These are phyloP conservation scores for Malassezia equina DNA, from an alignment of 1,284 basidiomycete species.

Conservation along the genomic window DNA sequence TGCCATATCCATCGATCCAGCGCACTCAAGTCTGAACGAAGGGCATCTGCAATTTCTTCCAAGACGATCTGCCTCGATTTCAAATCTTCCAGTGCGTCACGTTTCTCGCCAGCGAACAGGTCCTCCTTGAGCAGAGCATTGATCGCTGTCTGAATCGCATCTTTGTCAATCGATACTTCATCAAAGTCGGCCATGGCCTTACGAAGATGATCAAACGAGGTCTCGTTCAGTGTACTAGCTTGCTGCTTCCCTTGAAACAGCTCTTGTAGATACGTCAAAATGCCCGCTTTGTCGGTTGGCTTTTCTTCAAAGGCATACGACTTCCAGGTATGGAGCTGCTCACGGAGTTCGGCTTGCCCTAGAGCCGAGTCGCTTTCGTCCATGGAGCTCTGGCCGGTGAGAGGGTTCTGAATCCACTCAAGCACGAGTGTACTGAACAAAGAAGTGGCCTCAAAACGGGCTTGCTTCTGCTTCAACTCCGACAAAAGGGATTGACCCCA, in stretches of 20 bases:
- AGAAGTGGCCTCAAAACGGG: not conserved
- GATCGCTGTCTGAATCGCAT: not conserved
- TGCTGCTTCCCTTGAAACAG: not conserved
- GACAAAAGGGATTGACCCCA: not conserved
- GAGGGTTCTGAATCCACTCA: not conserved
- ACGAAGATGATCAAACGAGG: not conserved
- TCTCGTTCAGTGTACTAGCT: not conserved
- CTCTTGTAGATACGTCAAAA: not conserved
- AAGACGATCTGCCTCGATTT: not conserved
- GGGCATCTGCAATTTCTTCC: not conserved
- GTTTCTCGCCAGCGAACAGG: not conserved
- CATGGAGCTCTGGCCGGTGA: not conserved
- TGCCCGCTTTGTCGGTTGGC: not conserved
- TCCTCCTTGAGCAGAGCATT: not conserved
- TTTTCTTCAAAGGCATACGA: not conserved
- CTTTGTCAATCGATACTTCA: not conserved
- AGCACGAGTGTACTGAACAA: not conserved
- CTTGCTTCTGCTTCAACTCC: not conserved
- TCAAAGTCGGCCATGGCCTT: not conserved
- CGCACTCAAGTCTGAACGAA: not conserved
- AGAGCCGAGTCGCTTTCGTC: not conserved
- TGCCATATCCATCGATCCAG: not conserved
- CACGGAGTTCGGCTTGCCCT: not conserved
- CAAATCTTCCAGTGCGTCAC: not conserved
- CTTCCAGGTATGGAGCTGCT: not conserved